phyloP scores from a whole-genome alignment of 352 stramenopile species.

The Phytophthora nicotianae region DNA sequence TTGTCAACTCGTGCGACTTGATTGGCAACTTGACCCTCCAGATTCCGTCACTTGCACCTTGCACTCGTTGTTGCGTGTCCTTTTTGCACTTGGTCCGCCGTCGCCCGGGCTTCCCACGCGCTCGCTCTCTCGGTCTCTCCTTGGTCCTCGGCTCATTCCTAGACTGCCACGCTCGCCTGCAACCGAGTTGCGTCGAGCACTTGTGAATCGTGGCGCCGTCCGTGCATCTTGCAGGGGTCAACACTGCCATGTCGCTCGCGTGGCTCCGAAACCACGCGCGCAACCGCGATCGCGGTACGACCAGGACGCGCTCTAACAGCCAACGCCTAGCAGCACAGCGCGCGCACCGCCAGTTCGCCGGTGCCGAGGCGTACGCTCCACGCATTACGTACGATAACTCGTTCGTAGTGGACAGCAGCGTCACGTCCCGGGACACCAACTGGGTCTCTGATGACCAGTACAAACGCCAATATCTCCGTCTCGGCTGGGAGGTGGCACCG shows the following conservation, averaged over 20 bases:
- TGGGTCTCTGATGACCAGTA: constrained; percentile 57
- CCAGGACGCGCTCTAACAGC: constrained; percentile 29
- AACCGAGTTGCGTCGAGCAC: constrained; percentile 22
- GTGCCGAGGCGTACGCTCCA: constrained; percentile 24
- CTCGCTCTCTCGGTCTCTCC: constrained; percentile 30
- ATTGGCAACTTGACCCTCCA: constrained; percentile 31
- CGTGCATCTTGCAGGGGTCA: constrained; percentile 12
- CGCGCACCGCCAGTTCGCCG: constrained; percentile 33
- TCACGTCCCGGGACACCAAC: constrained; percentile 36
- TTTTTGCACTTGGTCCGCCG: constrained; percentile 40
- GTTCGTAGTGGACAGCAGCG: constrained; percentile 35
- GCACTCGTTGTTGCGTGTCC: constrained; percentile 16
- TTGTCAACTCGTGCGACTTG: constrained; percentile 28
- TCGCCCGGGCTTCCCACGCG: constrained; percentile 21
- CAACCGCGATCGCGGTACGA: constrained; percentile 30
- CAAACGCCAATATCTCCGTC: constrained; percentile 43
- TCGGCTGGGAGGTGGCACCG: constrained; percentile 41
- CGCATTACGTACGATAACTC: constrained; percentile 39
- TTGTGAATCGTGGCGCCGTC: constrained; percentile 15
- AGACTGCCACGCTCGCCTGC: constrained; percentile 27
- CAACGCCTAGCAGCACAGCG: constrained; percentile 27
- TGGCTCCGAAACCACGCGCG: constrained; percentile 41
- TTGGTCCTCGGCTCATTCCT: constrained; percentile 28
- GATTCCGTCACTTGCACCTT: constrained; percentile 11
- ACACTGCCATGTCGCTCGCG: constrained; percentile 37